Percentiles rank a stretch among this genome's conserved stretches.
These are phyloP conservation scores for Kazachstania psychrophila DNA, from an alignment of 805 yeast species.

Conservation along the genomic window DNA sequence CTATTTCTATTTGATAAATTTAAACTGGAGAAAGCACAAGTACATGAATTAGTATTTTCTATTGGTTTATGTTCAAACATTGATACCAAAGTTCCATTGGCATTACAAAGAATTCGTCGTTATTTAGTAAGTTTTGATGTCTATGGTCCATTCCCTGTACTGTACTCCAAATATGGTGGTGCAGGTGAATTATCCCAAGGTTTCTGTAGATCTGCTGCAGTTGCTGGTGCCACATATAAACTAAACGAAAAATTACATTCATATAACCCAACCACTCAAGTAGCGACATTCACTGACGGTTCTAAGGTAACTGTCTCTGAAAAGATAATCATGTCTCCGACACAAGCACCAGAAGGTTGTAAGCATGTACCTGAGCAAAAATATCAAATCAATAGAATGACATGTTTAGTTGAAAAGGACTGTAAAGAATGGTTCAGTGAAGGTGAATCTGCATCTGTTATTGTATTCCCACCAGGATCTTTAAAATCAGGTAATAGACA, in stretches of 20 bases:
- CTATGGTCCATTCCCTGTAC: constrained; percentile 89
- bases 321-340: constrained; percentile 67
- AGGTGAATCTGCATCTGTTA: constrained; percentile 74
- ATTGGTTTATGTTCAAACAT: constrained; percentile 68
- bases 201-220: constrained; percentile 95
- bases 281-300: constrained; percentile 70
- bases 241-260: constrained; percentile 56
- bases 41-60: constrained; percentile 74
- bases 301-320: constrained; percentile 67
- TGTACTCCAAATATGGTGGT: constrained; percentile 88
- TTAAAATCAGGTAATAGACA: constrained; percentile 53
- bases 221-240: constrained; percentile 91
- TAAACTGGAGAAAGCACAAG: constrained; percentile 63
- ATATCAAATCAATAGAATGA: constrained; percentile 60
- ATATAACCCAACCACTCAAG: constrained; percentile 56
- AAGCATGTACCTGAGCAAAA: constrained; percentile 37
- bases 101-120: constrained; percentile 71
- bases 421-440: constrained; percentile 90
- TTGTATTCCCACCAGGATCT: constrained; percentile 85
- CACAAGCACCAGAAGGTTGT: constrained; percentile 43
- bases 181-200: constrained; percentile 96
- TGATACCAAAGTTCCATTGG: constrained; percentile 58
- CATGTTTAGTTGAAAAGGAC: constrained; percentile 74
- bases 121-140: constrained; percentile 79
- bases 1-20: constrained; percentile 56